Evolutionary conservation across 768 basidiomycete species (phyloP), one percentile per base, ranked within the genome.

Genomic region (Terana coerulea): DNA sequence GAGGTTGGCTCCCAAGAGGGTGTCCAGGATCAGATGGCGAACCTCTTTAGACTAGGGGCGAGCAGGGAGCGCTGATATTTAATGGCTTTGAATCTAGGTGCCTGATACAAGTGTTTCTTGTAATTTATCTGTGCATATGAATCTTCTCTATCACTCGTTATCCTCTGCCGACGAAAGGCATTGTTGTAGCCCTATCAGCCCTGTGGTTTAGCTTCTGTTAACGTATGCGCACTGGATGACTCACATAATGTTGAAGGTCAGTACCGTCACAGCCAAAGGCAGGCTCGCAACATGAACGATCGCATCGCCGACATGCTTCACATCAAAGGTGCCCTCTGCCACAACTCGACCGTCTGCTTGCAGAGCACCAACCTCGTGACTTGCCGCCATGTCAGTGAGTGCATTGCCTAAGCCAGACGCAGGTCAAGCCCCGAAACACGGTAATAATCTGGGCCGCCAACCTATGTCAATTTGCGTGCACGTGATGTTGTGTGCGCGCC

Each of bases 401-500:
- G 89, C 89, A 60, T 91, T 91, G 5, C 85, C 86, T 87, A n/a
- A 12, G 37, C 19, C n/a, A 43, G 7, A 8, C 12, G 2, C 26
- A 36, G 26, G 34, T 24, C 1, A 41, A 35, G 15, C 26, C 25
- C 25, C 26, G 37, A 34, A 19, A 34, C 42, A 45, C 19, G 39
- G 11, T 12, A 48, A 25, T 22, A 14, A 34, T n/a, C 15, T 5
- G 3, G 24, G 19, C n/a, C 22, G 29, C 64, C 25, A 40, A 83
- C 89, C 91, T 41, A 93, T 88, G 64, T 93, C 91, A 42, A 93
- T 78, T 62, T 93, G 89, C 1, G 86, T 87, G 61, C 80, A 82
- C 3, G 88, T 80, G 48, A 95, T 91, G 60, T 81, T 74, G 65
- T 79, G 79, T 26, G 75, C 70, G 6, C 91, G 73, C 0, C 90